Percentiles rank a stretch among this genome's conserved stretches.
Evolutionary conservation across 2,329 filamentous ascomycete species (phyloP).

Genomic region (Cordyceps militaris): DNA sequence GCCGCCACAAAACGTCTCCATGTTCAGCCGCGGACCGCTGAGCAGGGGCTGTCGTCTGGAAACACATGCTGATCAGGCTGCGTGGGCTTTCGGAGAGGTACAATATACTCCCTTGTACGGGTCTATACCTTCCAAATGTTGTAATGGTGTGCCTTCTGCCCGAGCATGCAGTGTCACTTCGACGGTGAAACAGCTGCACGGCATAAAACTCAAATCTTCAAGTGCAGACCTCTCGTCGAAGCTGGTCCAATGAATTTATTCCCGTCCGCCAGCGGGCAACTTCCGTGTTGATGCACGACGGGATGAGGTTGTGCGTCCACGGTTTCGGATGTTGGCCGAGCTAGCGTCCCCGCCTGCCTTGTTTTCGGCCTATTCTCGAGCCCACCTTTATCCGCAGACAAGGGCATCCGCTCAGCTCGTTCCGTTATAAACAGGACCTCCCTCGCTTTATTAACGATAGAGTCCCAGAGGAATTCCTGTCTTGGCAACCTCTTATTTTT

Average conservation of each 20-base stretch:
- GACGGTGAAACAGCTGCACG: not conserved
- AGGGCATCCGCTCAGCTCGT: not conserved
- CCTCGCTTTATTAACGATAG: not conserved
- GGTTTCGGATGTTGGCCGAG: conserved; percentile 13
- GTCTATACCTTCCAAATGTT: not conserved
- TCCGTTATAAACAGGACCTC: conserved; percentile 2
- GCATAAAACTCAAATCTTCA: not conserved
- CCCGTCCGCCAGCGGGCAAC: not conserved
- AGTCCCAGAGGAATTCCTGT: not conserved
- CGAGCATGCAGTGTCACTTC: not conserved
- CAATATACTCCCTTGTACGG: too few species aligned
- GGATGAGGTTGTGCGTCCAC: not conserved
- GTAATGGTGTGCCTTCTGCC: not conserved
- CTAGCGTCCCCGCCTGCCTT: conserved; percentile 5
- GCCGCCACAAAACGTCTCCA: not conserved
- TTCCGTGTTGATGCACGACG: conserved; percentile 3
- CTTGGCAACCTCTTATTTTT: not conserved
- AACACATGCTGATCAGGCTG: not conserved
- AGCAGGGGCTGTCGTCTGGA: not conserved
- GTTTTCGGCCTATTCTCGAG: not conserved
- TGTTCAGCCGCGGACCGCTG: not conserved
- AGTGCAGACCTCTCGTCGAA: not conserved
- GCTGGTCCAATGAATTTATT: not conserved
- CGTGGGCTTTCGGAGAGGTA: not conserved
- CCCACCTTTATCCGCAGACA: conserved; percentile 4